Evolutionary conservation across 345 rosid genomes (phyloP).

Genomic region (Brassica incana): DNA sequence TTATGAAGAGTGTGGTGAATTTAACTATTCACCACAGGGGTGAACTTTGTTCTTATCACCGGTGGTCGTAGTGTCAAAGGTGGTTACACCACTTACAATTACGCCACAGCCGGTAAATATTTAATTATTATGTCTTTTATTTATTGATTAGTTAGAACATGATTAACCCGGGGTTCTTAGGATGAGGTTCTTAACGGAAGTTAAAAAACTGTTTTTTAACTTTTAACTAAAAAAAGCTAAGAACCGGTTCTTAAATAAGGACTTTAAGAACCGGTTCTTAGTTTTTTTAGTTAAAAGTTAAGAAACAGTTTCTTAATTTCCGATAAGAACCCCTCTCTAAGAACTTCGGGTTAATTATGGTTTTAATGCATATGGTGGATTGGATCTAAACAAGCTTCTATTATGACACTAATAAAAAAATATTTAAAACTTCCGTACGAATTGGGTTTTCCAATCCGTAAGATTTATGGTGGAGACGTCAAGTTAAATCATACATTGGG

Average conservation of each 20-base stretch:
- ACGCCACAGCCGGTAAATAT: constrained; percentile 77
- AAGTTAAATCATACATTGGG: neutral
- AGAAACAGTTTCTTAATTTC: too few relatives aligned
- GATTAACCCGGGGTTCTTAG: too few relatives aligned
- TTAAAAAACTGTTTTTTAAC: too few relatives aligned
- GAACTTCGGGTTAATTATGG: too few relatives aligned
- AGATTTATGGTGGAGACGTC: neutral
- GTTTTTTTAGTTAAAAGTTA: too few relatives aligned
- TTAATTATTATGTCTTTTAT: neutral
- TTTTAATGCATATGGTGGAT: neutral
- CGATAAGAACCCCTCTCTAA: too few relatives aligned
- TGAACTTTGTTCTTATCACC: constrained; percentile 30
- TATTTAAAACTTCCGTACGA: neutral
- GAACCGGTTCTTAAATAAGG: too few relatives aligned
- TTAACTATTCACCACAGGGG: too few relatives aligned
- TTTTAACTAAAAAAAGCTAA: too few relatives aligned
- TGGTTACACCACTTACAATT: constrained; percentile 86
- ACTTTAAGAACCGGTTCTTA: too few relatives aligned
- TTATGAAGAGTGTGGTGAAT: too few relatives aligned
- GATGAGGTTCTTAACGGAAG: too few relatives aligned
- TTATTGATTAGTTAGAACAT: neutral
- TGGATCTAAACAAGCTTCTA: neutral
- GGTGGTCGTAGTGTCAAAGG: constrained; percentile 60
- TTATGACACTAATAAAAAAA: neutral
- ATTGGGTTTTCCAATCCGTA: neutral